A percentile compares a stretch with the other conserved stretches of the same genome.
These are phyloP conservation scores for Picea glauca DNA, from an alignment of 75 land plant genomes.

Conservation along the genomic window DNA sequence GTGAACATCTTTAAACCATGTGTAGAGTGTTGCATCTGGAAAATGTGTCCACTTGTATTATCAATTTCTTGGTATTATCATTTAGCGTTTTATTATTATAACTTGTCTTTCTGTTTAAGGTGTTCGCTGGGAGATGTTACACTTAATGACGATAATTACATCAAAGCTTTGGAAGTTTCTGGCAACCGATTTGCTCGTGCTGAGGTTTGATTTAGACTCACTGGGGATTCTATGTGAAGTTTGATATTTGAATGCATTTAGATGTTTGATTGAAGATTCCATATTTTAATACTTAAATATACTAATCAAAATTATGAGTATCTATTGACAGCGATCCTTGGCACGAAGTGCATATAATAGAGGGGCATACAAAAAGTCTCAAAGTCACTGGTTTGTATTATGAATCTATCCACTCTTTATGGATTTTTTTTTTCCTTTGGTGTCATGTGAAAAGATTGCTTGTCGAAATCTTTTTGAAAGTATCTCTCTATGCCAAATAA, in stretches of 20 bases:
- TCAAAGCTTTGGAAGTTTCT: conserved; percentile 91
- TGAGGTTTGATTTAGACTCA: conserved; percentile 30
- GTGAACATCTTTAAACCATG: not conserved
- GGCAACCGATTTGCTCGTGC: conserved; percentile 79
- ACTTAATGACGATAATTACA: conserved; percentile 64
- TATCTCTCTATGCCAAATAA: not conserved
- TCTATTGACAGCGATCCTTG: conserved; percentile 60
- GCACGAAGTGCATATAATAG: conserved; percentile 85
- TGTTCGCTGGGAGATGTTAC: conserved; percentile 96
- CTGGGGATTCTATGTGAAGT: not conserved
- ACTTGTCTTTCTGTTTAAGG: conserved; percentile 29
- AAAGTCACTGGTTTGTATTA: conserved; percentile 62
- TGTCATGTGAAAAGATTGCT: not conserved
- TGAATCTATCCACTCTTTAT: not conserved
- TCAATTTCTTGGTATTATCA: not conserved
- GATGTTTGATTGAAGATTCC: not conserved
- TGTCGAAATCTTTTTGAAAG: not conserved
- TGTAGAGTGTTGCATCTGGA: not conserved
- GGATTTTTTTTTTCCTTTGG: not conserved
- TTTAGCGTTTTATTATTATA: not conserved
- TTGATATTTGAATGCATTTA: not conserved
- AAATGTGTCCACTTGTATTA: not conserved
- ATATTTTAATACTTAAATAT: not conserved
- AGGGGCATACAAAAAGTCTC: conserved; percentile 72
- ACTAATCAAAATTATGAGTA: not conserved